phyloP scores from a whole-genome alignment of 345 rosid genomes.

The Cardamine chenopodiifolia region DNA sequence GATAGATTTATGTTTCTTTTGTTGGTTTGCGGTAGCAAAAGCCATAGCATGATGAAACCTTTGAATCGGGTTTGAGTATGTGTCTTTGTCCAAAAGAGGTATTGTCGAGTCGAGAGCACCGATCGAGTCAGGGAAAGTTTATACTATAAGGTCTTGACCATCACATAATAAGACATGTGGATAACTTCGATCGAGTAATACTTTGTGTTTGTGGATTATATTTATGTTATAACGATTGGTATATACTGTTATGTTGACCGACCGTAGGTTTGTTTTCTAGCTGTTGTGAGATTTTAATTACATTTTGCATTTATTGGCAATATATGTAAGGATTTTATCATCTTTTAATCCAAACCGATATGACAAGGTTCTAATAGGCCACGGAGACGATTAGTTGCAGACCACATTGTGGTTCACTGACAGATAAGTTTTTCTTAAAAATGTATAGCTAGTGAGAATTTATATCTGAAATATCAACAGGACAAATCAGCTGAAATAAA shows the following conservation, averaged over 20 bases:
- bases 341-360: background rate
- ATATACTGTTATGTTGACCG: slow-evolving; percentile 31
- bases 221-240: slow-evolving; percentile 20
- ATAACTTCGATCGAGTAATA: slow-evolving; percentile 20
- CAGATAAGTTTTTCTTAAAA: background rate
- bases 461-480: background rate
- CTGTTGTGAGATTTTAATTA: slow-evolving; percentile 4
- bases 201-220: slow-evolving; percentile 36
- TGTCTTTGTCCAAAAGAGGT: slow-evolving; percentile 38
- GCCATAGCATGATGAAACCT: slow-evolving; percentile 33
- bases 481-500: background rate
- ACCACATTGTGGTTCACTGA: background rate
- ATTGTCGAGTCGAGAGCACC: slow-evolving; percentile 39
- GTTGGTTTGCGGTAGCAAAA: slow-evolving; percentile 34
- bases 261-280: slow-evolving; percentile 33
- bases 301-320: slow-evolving; percentile 16
- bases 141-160: slow-evolving; percentile 18
- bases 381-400: background rate
- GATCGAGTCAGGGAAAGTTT: slow-evolving; percentile 30
- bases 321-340: background rate
- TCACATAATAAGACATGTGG: slow-evolving; percentile 39
- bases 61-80: slow-evolving; percentile 38
- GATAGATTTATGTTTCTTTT: slow-evolving; percentile 41
- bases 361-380: background rate
- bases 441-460: background rate